Base-by-base conservation (phyloP, 441 rosid species). In the Syzygium malaccense region DNA sequence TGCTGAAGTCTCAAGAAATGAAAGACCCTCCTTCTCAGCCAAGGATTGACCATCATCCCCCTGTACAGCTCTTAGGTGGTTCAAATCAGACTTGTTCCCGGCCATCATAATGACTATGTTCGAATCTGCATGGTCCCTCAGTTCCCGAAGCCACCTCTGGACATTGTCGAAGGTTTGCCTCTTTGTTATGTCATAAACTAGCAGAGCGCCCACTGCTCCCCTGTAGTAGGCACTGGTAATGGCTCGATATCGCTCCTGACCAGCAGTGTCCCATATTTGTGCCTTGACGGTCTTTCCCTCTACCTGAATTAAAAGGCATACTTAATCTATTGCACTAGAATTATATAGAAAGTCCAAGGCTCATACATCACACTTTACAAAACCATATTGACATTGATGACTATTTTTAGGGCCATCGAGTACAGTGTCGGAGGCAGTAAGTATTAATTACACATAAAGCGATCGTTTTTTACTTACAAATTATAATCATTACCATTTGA, bases 251-350 rank as follows among this genome's bases (percentile, higher is more conserved):
- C 99, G 92, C 92, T 97, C 99, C 89, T 97, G 99, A 51, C 99
- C 99, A 26, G 99, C 99, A 3, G 99, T 97, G 80, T 97, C 99
- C 99, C 99, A 97, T 54, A 97, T 97, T 94, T 97, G 99, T 10
- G 99, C 99, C 96, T 97, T 97, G 14, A 97, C 96, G 2, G 97
- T 96, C 92, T 97, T 97, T 86, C 99, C 99, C 90, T 97, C 98
- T 26, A 96, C 97, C 99, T 97, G 92, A 71, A 87, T 71, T 58
- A 14, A 84, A 86, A 18, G 86, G 66, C 13, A 54, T 85, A 28
- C 45, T 45, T 66, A 17, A 54, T 64, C 49, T 64, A 78, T 56
- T 28, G 14, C 87, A 79, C 58, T 51, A 87, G 83, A 85, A 55
- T 85, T 32, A 54, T 83, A 18, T 26, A 80, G 86, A 55, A 86